phyloP scores from a whole-genome alignment of 2,329 filamentous ascomycete species.

The Epichloe gansuensis region DNA sequence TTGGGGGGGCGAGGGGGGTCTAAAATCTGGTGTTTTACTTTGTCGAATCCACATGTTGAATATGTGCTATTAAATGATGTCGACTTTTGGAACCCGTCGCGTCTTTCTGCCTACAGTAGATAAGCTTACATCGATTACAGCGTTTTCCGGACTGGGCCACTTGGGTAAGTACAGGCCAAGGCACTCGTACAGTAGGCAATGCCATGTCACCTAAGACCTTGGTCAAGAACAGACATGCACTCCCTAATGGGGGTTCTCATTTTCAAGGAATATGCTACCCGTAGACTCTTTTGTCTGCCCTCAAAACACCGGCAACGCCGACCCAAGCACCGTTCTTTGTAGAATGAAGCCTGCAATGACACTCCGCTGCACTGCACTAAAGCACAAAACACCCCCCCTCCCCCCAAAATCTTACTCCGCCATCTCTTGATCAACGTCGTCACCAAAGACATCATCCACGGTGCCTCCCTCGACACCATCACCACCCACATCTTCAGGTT shows the following conservation, averaged over 20 bases:
- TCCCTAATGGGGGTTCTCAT: background rate
- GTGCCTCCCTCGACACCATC: slow-evolving; percentile 37
- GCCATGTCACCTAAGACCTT: background rate
- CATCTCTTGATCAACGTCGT: slow-evolving; percentile 44
- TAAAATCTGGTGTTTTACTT: slow-evolving; percentile 7
- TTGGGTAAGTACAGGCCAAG: too few relatives aligned
- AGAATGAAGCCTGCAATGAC: background rate
- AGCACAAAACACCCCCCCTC: background rate
- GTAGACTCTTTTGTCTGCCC: background rate
- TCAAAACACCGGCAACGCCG: slow-evolving; percentile 8
- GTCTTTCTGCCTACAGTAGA: background rate
- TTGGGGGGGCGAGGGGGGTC: background rate
- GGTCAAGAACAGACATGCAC: background rate
- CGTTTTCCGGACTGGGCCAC: too few relatives aligned
- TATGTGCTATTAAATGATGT: background rate
- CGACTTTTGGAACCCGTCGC: too few relatives aligned
- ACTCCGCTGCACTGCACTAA: background rate
- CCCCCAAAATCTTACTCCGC: slow-evolving; percentile 25
- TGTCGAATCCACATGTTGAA: slow-evolving; percentile 5
- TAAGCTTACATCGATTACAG: background rate
- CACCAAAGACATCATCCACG: slow-evolving; percentile 42
- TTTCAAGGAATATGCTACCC: background rate
- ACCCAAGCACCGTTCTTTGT: background rate
- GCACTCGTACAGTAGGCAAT: background rate
- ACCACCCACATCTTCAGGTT: slow-evolving; percentile 29